Evolutionary conservation across 345 rosid species (phyloP), one percentile per base, ranked within the genome.

Genomic region (Eutrema japonicum): DNA sequence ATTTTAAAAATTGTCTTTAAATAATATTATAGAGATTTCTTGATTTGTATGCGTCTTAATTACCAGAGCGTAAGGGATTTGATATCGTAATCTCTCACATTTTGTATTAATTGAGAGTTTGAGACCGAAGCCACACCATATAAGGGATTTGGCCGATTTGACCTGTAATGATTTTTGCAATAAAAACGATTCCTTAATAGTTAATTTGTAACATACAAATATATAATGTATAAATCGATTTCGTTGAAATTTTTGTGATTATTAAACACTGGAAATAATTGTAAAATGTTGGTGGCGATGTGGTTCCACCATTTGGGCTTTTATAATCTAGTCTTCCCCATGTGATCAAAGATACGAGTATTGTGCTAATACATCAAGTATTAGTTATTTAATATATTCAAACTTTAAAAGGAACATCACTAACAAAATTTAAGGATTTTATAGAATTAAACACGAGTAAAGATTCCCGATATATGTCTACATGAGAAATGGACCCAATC

Each of bases 391-490:
- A 36, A 29, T 55, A 11, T 62, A 51, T 64, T 43, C 56, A 35
- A 16, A n/a, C 3, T 10, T 47, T 55, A 0, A 65, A 59, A 50
- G 55, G 55, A 51, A 51, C 11, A n/a, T 40, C 73, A 59, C 78
- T 67, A 74, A 59, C 68, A 27, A 50, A 58, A 33, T 57, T 60
- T 75, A 59, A 75, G 78, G 78, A 75, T 68, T 68, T 42, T 67
- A 36, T 26, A 35, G 49, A 68, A 67, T 27, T 68, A 40, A 60
- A 60, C 38, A 51, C 35, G 37, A 75, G 18, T 52, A 60, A 51
- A 60, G 78, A 75, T 68, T 68, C 78, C 54, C 78, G 49, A 75
- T 47, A 66, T 75, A 75, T 67, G 73, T 67, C 40, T 75, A 50
- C 37, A 68, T 42, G 62, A 33, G 41, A 75, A 32, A 60, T 60